Evolutionary conservation across 208 protist species (phyloP).

Genomic region (Wallacemonas rigidus): DNA sequence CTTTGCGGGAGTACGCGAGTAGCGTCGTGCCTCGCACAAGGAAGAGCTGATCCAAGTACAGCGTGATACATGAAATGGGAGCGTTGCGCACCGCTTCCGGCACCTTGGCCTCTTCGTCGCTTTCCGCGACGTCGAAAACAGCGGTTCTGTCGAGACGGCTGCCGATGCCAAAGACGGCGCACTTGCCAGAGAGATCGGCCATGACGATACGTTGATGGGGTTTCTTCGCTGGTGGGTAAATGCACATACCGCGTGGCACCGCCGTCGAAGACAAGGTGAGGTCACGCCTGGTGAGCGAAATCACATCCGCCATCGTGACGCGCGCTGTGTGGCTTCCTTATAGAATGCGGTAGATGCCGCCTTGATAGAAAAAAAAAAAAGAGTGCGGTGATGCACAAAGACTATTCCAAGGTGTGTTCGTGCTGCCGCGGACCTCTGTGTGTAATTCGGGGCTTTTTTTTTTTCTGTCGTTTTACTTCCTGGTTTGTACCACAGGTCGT

Average conservation of each 20-base stretch:
- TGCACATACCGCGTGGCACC: constrained; percentile 42
- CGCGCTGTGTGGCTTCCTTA: too few relatives aligned
- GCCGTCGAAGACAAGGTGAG: constrained; percentile 42
- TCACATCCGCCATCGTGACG: not conserved
- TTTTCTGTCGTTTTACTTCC: not conserved
- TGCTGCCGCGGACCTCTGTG: too few relatives aligned
- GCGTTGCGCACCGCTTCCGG: constrained; percentile 22
- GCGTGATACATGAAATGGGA: constrained; percentile 54
- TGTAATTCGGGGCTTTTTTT: not conserved
- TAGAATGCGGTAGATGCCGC: not conserved
- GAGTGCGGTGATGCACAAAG: not conserved
- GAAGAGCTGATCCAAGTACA: constrained; percentile 86
- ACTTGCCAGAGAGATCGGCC: constrained; percentile 62
- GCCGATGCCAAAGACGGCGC: constrained; percentile 61
- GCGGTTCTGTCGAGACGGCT: constrained; percentile 46
- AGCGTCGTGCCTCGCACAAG: constrained; percentile 69
- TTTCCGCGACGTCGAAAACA: constrained; percentile 49
- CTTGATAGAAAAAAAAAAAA: constrained; percentile 3
- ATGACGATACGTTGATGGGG: constrained; percentile 74
- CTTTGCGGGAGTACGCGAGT: constrained; percentile 83
- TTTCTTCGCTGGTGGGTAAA: constrained; percentile 77
- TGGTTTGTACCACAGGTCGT: not conserved
- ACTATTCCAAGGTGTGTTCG: not conserved
- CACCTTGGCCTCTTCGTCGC: constrained; percentile 13
- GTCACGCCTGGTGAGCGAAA: constrained; percentile 39